Conservation (phyloP, 768 basidiomycete species). For the Panus rudis region DNA sequence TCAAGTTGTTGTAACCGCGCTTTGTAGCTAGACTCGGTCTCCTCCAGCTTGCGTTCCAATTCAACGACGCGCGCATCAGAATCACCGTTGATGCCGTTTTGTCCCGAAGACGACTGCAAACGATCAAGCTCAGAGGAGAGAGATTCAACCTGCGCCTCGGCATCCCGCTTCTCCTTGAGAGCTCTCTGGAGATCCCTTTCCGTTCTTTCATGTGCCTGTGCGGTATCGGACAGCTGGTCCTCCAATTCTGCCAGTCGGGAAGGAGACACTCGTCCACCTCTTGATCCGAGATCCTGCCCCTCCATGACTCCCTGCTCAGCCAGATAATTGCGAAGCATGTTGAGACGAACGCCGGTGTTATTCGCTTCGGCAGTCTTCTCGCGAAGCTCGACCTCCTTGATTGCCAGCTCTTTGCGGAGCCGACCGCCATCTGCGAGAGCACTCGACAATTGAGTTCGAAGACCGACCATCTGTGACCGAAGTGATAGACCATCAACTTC, state of each 20-base stretch:
- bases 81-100: constrained; percentile 27
- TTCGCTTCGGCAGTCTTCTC: constrained; percentile 60
- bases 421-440: constrained; percentile 64
- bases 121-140: constrained; percentile 64
- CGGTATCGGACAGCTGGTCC: constrained; percentile 64
- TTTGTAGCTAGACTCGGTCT: constrained; percentile 73
- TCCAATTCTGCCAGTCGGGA: constrained; percentile 69
- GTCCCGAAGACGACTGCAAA: constrained; percentile 46
- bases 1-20: constrained; percentile 83
- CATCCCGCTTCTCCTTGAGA: constrained; percentile 63
- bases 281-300: constrained; percentile 57
- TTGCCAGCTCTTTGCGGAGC: constrained; percentile 60
- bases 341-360: constrained; percentile 66
- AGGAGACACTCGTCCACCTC: constrained; percentile 28
- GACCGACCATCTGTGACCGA: constrained; percentile 64
- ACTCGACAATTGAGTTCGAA: constrained; percentile 67
- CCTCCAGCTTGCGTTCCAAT: constrained; percentile 71
- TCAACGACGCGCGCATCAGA: constrained; percentile 50
- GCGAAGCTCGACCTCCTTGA: constrained; percentile 56
- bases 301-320: constrained; percentile 83
- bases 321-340: constrained; percentile 78
- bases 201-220: constrained; percentile 62
- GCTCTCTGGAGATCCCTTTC: constrained; percentile 70
- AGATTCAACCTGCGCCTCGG: constrained; percentile 59
- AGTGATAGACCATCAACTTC: constrained; percentile 60